A percentile compares a stretch with the other conserved stretches of the same genome.
phyloP scores from a whole-genome alignment of 768 basidiomycete species.

The Lactarius akahatsu region DNA sequence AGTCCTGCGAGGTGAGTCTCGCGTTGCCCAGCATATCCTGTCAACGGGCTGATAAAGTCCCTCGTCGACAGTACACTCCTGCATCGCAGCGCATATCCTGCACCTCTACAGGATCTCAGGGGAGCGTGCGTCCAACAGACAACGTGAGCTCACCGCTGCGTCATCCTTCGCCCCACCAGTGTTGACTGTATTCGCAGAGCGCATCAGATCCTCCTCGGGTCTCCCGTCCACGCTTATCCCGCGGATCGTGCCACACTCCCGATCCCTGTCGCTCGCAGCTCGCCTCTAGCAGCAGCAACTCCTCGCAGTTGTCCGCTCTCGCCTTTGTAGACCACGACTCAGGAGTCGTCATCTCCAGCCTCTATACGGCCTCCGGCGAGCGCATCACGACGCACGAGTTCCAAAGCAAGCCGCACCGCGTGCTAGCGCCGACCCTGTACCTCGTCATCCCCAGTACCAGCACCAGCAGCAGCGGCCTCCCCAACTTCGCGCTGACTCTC shows the following conservation, averaged over 20 bases:
- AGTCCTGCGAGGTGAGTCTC: neutral
- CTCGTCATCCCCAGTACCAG: neutral
- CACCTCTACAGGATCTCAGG: neutral
- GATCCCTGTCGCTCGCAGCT: neutral
- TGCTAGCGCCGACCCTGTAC: neutral
- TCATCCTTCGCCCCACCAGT: neutral
- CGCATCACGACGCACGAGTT: neutral
- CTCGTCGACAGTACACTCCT: neutral
- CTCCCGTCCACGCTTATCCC: neutral
- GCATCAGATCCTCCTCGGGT: neutral
- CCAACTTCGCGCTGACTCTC: neutral
- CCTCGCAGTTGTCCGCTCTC: neutral
- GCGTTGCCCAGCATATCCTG: neutral
- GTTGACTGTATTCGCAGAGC: neutral
- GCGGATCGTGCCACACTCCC: neutral
- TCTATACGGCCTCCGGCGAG: constrained; percentile 11
- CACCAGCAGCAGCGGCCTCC: neutral
- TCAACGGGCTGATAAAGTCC: neutral
- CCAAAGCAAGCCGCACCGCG: neutral
- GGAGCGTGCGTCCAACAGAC: neutral
- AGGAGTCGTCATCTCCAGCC: constrained; percentile 10
- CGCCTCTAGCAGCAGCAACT: neutral
- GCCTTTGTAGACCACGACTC: constrained; percentile 12
- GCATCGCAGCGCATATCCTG: neutral
- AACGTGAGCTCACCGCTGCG: neutral